Evolutionary conservation across 768 basidiomycete genomes (phyloP).

Genomic region (Cyclocybe cylindracea): DNA sequence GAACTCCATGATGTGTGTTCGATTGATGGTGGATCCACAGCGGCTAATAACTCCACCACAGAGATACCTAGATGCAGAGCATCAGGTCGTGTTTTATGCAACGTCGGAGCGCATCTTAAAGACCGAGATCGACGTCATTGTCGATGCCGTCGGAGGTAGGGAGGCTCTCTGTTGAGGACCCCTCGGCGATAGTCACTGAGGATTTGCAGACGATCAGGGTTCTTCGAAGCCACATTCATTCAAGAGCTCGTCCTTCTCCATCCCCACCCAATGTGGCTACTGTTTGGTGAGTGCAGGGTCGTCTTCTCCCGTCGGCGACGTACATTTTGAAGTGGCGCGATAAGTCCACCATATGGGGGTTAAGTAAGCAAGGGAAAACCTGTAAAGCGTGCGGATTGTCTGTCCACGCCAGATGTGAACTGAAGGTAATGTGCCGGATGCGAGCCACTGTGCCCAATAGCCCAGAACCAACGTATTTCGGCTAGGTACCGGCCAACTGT

Average conservation of each 20-base stretch:
- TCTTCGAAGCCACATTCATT: constrained; percentile 72
- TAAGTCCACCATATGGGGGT: constrained; percentile 84
- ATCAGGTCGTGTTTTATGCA: constrained; percentile 55
- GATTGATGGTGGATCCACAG: not conserved
- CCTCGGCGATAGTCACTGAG: not conserved
- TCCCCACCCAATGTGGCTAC: constrained; percentile 79
- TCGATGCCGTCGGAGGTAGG: constrained; percentile 61
- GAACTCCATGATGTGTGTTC: constrained; percentile 55
- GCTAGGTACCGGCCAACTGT: constrained; percentile 77
- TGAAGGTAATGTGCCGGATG: constrained; percentile 56
- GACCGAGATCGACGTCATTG: constrained; percentile 66
- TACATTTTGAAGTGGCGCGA: constrained; percentile 7
- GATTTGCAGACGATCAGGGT: constrained; percentile 67
- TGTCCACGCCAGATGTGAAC: constrained; percentile 83
- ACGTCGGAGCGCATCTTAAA: constrained; percentile 59
- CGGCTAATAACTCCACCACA: constrained; percentile 26
- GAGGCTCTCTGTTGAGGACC: constrained; percentile 15
- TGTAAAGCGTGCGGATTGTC: constrained; percentile 77
- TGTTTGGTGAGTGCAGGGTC: constrained; percentile 59
- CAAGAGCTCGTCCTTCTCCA: constrained; percentile 85
- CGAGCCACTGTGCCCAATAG: not conserved
- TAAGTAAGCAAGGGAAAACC: constrained; percentile 85
- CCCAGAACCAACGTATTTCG: constrained; percentile 6
- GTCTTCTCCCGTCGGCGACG: not conserved
- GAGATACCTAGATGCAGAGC: constrained; percentile 64